phyloP scores from a whole-genome alignment of 495 filamentous ascomycete species.

The Neurospora africana region DNA sequence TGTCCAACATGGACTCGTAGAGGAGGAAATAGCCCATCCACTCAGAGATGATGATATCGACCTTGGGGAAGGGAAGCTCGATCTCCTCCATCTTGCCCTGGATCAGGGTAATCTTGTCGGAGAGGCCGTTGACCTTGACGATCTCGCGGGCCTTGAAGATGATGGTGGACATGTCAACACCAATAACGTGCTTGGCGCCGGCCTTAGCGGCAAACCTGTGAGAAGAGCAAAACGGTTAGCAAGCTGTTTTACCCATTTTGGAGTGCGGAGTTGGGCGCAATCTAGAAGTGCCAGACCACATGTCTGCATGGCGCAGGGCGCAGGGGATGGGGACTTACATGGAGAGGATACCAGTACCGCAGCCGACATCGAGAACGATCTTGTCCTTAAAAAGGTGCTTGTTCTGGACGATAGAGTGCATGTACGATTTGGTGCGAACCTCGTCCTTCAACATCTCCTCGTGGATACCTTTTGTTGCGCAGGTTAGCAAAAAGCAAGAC shows the following conservation, averaged over 20 bases:
- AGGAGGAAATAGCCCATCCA: slow-evolving; percentile 97
- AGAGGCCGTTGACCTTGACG: slow-evolving; percentile 69
- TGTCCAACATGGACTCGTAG: slow-evolving; percentile 93
- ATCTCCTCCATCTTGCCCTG: slow-evolving; percentile 93
- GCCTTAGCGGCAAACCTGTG: slow-evolving; percentile 74
- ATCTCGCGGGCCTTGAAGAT: slow-evolving; percentile 81
- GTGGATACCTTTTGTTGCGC: slow-evolving; percentile 66
- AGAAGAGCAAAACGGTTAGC: slow-evolving; percentile 4
- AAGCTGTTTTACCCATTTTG: not conserved
- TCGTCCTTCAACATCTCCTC: slow-evolving; percentile 99
- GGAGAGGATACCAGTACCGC: slow-evolving; percentile 84
- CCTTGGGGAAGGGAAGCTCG: slow-evolving; percentile 62
- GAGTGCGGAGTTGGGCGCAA: not conserved
- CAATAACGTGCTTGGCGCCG: slow-evolving; percentile 81
- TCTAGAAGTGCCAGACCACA: not conserved
- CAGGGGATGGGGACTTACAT: slow-evolving; percentile 41
- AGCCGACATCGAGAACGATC: slow-evolving; percentile 85
- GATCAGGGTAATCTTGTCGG: slow-evolving; percentile 65
- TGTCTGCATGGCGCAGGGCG: not conserved
- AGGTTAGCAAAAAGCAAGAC: slow-evolving; percentile 22
- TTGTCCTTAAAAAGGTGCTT: slow-evolving; percentile 86
- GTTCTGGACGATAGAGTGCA: slow-evolving; percentile 91
- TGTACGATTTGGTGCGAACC: slow-evolving; percentile 89
- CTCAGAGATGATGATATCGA: slow-evolving; percentile 92
- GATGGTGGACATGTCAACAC: slow-evolving; percentile 89